These are phyloP conservation scores for Eutrema heterophyllum DNA, from an alignment of 345 rosid species.

Conservation along the genomic window DNA sequence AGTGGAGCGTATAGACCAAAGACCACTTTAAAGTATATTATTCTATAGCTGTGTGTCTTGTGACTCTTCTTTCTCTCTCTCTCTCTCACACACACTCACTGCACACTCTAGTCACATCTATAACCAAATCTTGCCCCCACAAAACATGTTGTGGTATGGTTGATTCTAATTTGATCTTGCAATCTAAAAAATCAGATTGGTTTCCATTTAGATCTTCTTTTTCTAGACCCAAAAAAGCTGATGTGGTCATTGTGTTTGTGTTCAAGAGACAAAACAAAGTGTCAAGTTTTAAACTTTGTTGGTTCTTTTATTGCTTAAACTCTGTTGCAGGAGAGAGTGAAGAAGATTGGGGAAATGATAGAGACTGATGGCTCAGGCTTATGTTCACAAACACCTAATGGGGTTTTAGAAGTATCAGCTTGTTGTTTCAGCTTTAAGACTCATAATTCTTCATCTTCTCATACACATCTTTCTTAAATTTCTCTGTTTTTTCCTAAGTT, in stretches of 20 bases:
- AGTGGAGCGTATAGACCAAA: constrained; percentile 31
- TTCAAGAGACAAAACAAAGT: constrained; percentile 8
- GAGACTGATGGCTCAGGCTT: constrained; percentile 21
- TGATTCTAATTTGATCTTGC: constrained; percentile 20
- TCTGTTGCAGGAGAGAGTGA: constrained; percentile 33
- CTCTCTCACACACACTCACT: constrained; percentile 8
- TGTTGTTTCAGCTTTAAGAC: constrained; percentile 30
- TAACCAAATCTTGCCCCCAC: constrained; percentile 26
- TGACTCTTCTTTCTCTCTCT: constrained; percentile 20
- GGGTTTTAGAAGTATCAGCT: constrained; percentile 33
- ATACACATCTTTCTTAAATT: constrained; percentile 21
- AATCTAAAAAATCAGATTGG: neutral
- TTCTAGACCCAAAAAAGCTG: neutral
- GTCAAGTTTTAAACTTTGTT: neutral
- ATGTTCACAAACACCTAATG: constrained; percentile 33
- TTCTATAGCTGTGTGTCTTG: constrained; percentile 28
- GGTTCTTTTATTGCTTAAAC: constrained; percentile 9
- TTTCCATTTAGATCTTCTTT: neutral
- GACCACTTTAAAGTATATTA: constrained; percentile 17
- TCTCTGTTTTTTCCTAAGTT: neutral
- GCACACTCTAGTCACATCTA: constrained; percentile 26
- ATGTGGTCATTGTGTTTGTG: neutral
- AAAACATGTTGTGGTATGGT: constrained; percentile 5
- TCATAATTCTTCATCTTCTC: constrained; percentile 25
- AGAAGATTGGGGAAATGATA: constrained; percentile 29